phyloP scores from a whole-genome alignment of 225 moss, liverwort and hornwort genomes.

The Neckera pumila region DNA sequence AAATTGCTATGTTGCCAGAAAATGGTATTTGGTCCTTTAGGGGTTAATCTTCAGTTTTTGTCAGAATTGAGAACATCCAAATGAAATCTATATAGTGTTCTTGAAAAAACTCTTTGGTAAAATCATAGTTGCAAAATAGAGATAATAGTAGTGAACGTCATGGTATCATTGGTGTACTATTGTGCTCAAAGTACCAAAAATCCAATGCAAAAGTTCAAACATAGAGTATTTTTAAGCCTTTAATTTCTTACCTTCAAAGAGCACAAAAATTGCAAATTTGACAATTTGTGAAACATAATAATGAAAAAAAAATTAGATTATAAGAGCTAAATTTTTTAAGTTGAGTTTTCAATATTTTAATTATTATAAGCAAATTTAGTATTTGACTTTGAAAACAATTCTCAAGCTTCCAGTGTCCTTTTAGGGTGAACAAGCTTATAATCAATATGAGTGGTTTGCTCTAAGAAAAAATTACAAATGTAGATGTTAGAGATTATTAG shows the following conservation, averaged over 20 bases:
- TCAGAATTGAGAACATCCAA: not conserved
- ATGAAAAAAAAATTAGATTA: not conserved
- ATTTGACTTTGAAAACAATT: not conserved
- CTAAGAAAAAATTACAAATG: not conserved
- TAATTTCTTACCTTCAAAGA: not conserved
- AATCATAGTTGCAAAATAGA: not conserved
- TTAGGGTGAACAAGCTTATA: not conserved
- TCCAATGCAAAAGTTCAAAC: not conserved
- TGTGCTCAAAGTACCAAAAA: not conserved
- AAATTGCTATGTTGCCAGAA: too few relatives aligned
- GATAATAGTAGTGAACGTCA: not conserved
- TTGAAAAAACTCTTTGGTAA: not conserved
- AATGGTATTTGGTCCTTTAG: too few relatives aligned
- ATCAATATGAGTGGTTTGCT: not conserved
- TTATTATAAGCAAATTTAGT: fast-evolving
- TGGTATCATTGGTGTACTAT: not conserved
- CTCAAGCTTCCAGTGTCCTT: not conserved
- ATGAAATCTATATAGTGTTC: not conserved
- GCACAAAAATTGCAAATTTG: not conserved
- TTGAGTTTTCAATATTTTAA: not conserved
- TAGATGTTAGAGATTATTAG: fast-evolving
- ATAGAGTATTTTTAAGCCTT: not conserved
- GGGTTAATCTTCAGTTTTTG: too few relatives aligned
- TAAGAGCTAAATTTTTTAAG: fast-evolving
- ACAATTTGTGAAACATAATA: too few relatives aligned